Conservation (phyloP, 2,329 filamentous ascomycete genomes). For the Pyricularia grisea region DNA sequence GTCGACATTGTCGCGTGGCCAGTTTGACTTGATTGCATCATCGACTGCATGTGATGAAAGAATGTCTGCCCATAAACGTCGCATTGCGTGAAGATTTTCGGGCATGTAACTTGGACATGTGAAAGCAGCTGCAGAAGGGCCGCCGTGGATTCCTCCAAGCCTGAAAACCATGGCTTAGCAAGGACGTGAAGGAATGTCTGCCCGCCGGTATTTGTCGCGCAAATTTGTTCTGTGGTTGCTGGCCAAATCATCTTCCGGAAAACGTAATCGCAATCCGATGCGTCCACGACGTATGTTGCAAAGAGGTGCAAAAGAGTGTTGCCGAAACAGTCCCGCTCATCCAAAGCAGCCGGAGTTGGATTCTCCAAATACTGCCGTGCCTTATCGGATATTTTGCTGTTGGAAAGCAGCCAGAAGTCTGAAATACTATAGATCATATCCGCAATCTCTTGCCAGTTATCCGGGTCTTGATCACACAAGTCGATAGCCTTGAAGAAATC, state of each 20-base stretch:
- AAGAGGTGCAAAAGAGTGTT: slow-evolving; percentile 39
- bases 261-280: slow-evolving; percentile 13
- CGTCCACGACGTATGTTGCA: slow-evolving; percentile 22
- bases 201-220: slow-evolving; percentile 30
- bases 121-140: slow-evolving; percentile 18
- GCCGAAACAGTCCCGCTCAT: slow-evolving; percentile 30
- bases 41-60: slow-evolving; percentile 33
- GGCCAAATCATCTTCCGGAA: slow-evolving; percentile 18
- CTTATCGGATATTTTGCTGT: slow-evolving; percentile 18
- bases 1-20: slow-evolving; percentile 17
- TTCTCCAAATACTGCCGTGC: slow-evolving; percentile 14
- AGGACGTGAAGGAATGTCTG: slow-evolving; percentile 41
- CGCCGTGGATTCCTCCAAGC: slow-evolving; percentile 13
- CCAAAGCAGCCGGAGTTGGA: slow-evolving; percentile 13
- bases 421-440: slow-evolving; percentile 12
- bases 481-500: slow-evolving; percentile 32
- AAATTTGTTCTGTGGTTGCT: slow-evolving; percentile 12
- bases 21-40: slow-evolving; percentile 10
- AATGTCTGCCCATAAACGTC: slow-evolving; percentile 45
- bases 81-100: slow-evolving; percentile 5
- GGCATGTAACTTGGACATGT: slow-evolving; percentile 14
- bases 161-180: slow-evolving; percentile 22
- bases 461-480: not conserved
- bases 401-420: slow-evolving; percentile 18
- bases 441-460: slow-evolving; percentile 21